Base-by-base conservation (phyloP, 768 basidiomycete species). In the Boletellus ananas region DNA sequence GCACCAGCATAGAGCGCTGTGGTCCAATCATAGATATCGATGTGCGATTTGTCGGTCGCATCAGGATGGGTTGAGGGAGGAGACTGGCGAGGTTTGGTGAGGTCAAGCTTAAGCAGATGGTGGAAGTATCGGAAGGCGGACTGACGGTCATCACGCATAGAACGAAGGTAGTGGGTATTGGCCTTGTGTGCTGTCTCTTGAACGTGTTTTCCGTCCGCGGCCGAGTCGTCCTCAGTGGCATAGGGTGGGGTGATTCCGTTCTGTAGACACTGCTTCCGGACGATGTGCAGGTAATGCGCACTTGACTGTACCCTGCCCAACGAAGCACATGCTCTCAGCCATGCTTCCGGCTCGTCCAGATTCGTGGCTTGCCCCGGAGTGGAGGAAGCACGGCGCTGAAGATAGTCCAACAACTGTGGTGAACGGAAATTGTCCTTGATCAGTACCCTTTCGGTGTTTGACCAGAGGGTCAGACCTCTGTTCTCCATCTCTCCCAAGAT, bases 371-470 rank as follows among this genome's bases (percentile, higher is more conserved):
- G 43, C 6, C 6, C 36, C 0, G 31, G 33, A 7, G 13, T 18
- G 17, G 34, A 29, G 11, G 18, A 4, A 29, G 35, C 5, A 11
- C 40, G 62, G 3, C 47, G 56, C 12, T 67, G 75, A 17, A 85
- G 67, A 34, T 70, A 70, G 38, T 74, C 73, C 13, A 80, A 70
- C 47, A 85, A 66, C 40, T 79, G 74, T 1, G 77, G 61, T 0
- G 77, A 76, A 34, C 81, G 69, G 51, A 78, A 78, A 0, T 76
- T 72, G 56, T 83, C 77, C 36, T 68, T 69, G 39, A 83, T 71
- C 0, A 84, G 66, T 0, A 65, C 58, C 8, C 69, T 57, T 54
- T 78, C 79, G 0, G 79, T 80, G 13, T 68, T 56, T 3, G 67
- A 54, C 48, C 63, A 64, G 25, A 83, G 70, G 7, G 60, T 56